Evolutionary conservation across 176 grass and related monocot species (phyloP), one percentile per base, ranked within the genome.

Genomic region (Secale cereale): DNA sequence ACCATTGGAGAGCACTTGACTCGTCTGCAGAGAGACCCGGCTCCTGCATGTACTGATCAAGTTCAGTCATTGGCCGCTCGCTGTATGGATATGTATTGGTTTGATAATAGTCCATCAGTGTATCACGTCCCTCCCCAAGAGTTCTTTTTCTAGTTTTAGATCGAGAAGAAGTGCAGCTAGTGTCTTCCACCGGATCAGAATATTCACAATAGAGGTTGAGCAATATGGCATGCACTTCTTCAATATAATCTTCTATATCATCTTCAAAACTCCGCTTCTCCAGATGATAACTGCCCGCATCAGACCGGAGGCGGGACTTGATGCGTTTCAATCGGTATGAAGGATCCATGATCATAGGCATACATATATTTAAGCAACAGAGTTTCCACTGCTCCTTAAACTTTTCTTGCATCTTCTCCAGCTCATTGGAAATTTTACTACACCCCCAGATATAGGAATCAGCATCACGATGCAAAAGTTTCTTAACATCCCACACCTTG

Each of bases 21-120:
- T 73, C 35, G 11, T 35, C 80, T 59, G 45, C 70, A 29, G 30
- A 59, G 62, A 59, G 27, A 40, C 50, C 15, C 59, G 74, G 72
- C 64, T 22, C 65, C 59, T 86, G 79, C 59, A 83, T 15, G 66
- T 74, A 90, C 26, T n/a, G 65, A 64, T 78, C 79, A 78, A 90
- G 66, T 48, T 90, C 88, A 66, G 32, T 74, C 79, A 86, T 22
- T 3, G 74, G 16, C 46, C 35, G 15, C 26, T 79, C 64, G 35
- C 14, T 70, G 6, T 23, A 11, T 9, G 14, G 20, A 74, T 62
- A 5, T 41, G 23, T 11, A 45, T 29, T 50, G 17, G 1, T 3
- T 8, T 7, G 15, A 75, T 75, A 65, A 65, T 70, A 78, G 8
- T 80, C 41, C 26, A 75, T 7, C 26, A 80, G 43, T 8, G 2